Percentiles rank a stretch among this genome's conserved stretches.
Evolutionary conservation across 2,329 filamentous ascomycete genomes (phyloP).

Genomic region (Monosporascus ibericus): DNA sequence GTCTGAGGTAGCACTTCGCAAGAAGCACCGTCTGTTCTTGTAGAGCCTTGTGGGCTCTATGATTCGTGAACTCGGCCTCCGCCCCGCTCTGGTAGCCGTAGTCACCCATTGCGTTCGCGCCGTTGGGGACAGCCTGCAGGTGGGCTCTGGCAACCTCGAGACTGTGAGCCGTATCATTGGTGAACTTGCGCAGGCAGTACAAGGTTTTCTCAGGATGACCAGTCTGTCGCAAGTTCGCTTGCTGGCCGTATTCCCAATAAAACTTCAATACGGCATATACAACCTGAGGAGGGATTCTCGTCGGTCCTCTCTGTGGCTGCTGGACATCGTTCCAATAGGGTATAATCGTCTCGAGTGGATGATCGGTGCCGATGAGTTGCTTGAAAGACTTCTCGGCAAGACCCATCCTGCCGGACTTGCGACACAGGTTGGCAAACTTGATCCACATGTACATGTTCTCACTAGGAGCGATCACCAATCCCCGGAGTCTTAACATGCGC

Average conservation of each 20-base stretch:
- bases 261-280: slow-evolving; percentile 97
- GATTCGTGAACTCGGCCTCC: slow-evolving; percentile 39
- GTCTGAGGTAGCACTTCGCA: slow-evolving; percentile 91
- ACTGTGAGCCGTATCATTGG: slow-evolving; percentile 49
- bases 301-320: slow-evolving; percentile 29
- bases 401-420: slow-evolving; percentile 90
- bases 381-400: slow-evolving; percentile 93
- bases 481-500: slow-evolving; percentile 90
- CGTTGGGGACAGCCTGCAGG: slow-evolving; percentile 41
- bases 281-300: slow-evolving; percentile 64
- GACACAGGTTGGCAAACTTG: slow-evolving; percentile 96
- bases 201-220: slow-evolving; percentile 49
- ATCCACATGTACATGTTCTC: slow-evolving; percentile 99
- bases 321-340: slow-evolving; percentile 48
- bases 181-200: slow-evolving; percentile 55
- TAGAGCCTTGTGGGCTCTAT: slow-evolving; percentile 46
- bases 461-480: slow-evolving; percentile 81
- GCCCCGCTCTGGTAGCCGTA: slow-evolving; percentile 44
- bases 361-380: slow-evolving; percentile 72
- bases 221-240: slow-evolving; percentile 35
- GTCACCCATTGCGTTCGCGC: slow-evolving; percentile 38
- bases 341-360: slow-evolving; percentile 54
- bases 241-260: slow-evolving; percentile 82
- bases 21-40: slow-evolving; percentile 65
- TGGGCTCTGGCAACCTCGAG: slow-evolving; percentile 45